Evolutionary conservation across 345 rosid species (phyloP), one percentile per base, ranked within the genome.

Genomic region (Brassica juncea): DNA sequence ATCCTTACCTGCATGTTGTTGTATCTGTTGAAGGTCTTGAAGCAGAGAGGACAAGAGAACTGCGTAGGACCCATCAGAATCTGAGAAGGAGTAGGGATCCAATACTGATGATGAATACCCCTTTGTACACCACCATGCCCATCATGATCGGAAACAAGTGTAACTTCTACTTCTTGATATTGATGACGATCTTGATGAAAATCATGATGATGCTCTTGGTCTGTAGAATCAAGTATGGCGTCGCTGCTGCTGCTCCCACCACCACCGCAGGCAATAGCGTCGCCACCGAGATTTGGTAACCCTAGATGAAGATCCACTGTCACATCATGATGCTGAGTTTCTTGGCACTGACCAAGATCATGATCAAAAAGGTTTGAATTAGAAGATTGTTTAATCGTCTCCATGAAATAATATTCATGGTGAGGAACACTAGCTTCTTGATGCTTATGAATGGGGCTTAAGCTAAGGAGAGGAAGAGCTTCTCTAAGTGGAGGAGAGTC

Each of bases 1-100:
- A 69, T 16, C 14, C 19, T 76, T 82, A 93, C 99, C 94, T 96
- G 98, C 98, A 96, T 93, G 91, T 93, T 96, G 85, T 93, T 93
- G 91, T 96, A 96, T 87, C 99, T 85, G 85, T 96, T 96, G 93
- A 96, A 96, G 81, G 97, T 92, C 86, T 96, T 96, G 91, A 88
- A 92, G 89, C 98, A 96, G 69, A 96, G 91, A 66, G 99, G 98
- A 67, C 99, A 96, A 47, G 99, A 89, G 82, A 93, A 96, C 85
- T 96, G 99, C 1, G 97, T 92, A 35, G 98, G 99, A 59, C 99
- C 99, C 82, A 96, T 89, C 44, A 93, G 86, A 83, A 96, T 96
- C 85, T 96, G 99, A 70, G 98, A 82, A 67, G 98, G 97, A n/a
- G 98, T 96, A 4, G 99, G 99, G 77, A 93, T 96, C 99, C 99